Evolutionary conservation across 1,284 basidiomycete genomes (phyloP).

Genomic region (Uromyces viciae-fabae): DNA sequence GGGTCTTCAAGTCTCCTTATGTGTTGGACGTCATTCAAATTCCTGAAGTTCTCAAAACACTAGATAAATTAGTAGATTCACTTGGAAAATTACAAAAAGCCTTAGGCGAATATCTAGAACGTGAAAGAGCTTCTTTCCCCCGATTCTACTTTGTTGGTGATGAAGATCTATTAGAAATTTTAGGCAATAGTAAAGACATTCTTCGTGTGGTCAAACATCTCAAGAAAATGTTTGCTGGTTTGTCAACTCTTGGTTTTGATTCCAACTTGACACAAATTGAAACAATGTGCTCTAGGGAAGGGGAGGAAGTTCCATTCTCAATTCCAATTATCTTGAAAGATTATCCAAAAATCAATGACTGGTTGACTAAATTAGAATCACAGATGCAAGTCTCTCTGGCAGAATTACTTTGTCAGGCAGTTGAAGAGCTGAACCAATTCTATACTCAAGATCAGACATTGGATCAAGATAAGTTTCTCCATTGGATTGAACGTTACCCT

Average conservation of each 20-base stretch:
- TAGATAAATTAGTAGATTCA: constrained; percentile 92
- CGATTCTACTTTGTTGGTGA: constrained; percentile 99
- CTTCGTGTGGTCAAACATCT: constrained; percentile 95
- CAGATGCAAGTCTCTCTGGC: constrained; percentile 94
- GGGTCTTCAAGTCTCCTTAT: constrained; percentile 97
- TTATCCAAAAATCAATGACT: constrained; percentile 96
- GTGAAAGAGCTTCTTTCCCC: constrained; percentile 94
- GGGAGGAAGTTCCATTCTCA: constrained; percentile 82
- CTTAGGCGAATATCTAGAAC: constrained; percentile 95
- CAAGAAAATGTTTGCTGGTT: constrained; percentile 99
- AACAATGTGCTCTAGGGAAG: constrained; percentile 89
- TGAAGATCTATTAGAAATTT: constrained; percentile 96
- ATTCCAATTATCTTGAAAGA: constrained; percentile 82
- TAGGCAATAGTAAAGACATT: constrained; percentile 99
- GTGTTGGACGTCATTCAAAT: constrained; percentile 96
- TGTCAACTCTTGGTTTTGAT: constrained; percentile 83
- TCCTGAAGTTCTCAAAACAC: constrained; percentile 87
- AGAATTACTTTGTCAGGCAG: constrained; percentile 70
- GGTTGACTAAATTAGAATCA: constrained; percentile 85
- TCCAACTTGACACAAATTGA: constrained; percentile 69
- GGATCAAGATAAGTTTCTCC: constrained; percentile 68
- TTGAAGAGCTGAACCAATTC: constrained; percentile 73
- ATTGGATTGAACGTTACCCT: constrained; percentile 88
- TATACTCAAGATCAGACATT: constrained; percentile 63
- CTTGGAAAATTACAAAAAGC: constrained; percentile 99